Percentiles rank a stretch among this genome's conserved stretches.
Conservation (phyloP, 2,329 filamentous ascomycete genomes). For the Fusarium sororula region DNA sequence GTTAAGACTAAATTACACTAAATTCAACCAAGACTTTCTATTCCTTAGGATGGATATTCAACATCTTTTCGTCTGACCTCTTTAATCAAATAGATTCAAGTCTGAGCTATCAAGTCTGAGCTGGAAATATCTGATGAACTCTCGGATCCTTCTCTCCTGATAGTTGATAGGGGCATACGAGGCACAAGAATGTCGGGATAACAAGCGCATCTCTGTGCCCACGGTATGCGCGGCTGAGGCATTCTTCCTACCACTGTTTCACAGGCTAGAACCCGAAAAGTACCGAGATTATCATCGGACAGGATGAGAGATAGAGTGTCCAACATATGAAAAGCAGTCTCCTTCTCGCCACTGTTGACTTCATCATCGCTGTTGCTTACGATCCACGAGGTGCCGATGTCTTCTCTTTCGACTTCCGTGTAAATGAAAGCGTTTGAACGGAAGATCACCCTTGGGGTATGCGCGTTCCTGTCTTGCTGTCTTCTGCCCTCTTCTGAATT, state of each 20-base stretch:
- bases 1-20: background rate
- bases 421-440: background rate
- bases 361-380: background rate
- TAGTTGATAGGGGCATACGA: background rate
- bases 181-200: background rate
- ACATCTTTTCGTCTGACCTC: accelerated
- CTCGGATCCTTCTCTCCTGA: background rate
- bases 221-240: background rate
- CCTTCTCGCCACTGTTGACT: background rate
- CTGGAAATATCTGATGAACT: background rate
- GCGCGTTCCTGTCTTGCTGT: too few relatives aligned
- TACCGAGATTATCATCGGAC: background rate
- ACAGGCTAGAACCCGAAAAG: background rate
- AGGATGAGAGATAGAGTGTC: background rate
- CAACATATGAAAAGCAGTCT: constrained; percentile 1
- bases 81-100: background rate
- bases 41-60: background rate
- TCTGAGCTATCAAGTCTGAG: background rate
- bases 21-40: background rate
- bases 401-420: constrained; percentile 5
- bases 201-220: background rate
- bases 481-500: accelerated
- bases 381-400: background rate
- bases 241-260: background rate
- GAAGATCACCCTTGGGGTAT: background rate